Evolutionary conservation across 768 basidiomycete genomes (phyloP).

Genomic region (Sporobolomyces pararoseus): DNA sequence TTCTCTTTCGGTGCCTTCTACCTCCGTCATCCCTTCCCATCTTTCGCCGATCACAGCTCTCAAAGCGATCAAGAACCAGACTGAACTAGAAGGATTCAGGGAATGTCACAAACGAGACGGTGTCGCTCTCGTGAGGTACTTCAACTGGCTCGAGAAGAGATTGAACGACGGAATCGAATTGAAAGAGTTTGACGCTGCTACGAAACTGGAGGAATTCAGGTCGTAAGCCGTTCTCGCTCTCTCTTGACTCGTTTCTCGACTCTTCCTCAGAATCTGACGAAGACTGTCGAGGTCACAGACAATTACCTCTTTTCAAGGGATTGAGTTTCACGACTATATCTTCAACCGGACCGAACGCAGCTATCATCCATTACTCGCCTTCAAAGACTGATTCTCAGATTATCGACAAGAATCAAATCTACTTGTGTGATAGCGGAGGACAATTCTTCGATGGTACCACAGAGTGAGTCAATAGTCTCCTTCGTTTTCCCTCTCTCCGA

Average conservation of each 20-base stretch:
- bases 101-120: slow-evolving; percentile 86
- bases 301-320: slow-evolving; percentile 74
- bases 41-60: slow-evolving; percentile 51
- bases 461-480: slow-evolving; percentile 56
- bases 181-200: slow-evolving; percentile 75
- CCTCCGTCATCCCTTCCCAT: slow-evolving; percentile 7
- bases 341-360: slow-evolving; percentile 84
- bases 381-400: slow-evolving; percentile 62
- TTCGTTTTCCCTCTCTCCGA: not conserved
- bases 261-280: too few relatives aligned
- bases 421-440: slow-evolving; percentile 78
- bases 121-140: slow-evolving; percentile 71
- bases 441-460: slow-evolving; percentile 93
- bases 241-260: too few relatives aligned
- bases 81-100: slow-evolving; percentile 83
- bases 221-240: slow-evolving; percentile 64
- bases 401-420: slow-evolving; percentile 62
- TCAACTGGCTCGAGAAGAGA: slow-evolving; percentile 88
- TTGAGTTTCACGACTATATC: slow-evolving; percentile 90
- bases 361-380: slow-evolving; percentile 90
- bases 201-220: slow-evolving; percentile 72
- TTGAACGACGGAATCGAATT: slow-evolving; percentile 57
- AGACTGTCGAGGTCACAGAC: slow-evolving; percentile 52
- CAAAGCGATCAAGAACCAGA: slow-evolving; percentile 51
- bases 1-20: slow-evolving; percentile 69